Conservation (phyloP, 1,139 yeast species). For the Yamadazyma jaroonii region DNA sequence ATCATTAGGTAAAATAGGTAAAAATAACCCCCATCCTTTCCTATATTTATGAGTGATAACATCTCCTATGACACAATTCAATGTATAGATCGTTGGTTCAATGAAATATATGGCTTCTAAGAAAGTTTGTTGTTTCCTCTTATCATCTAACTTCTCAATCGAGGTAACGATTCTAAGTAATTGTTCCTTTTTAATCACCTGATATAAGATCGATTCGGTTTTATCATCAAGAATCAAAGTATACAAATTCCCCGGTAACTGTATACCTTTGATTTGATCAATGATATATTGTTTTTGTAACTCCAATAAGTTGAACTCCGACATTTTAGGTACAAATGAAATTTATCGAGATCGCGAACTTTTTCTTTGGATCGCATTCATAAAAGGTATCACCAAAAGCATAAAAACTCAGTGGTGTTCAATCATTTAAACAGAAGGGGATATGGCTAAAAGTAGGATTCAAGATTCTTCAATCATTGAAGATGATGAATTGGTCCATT, state of each 20-base stretch:
- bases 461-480: not conserved
- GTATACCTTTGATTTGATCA: conserved; percentile 32
- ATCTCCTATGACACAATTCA: conserved; percentile 44
- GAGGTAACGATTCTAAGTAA: conserved; percentile 41
- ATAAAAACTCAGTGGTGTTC: too few species aligned
- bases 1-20: conserved; percentile 29
- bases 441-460: too few species aligned
- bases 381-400: too few species aligned
- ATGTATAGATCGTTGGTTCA: conserved; percentile 35
- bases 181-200: conserved; percentile 36
- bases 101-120: conserved; percentile 43
- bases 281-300: conserved; percentile 37
- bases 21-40: conserved; percentile 37
- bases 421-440: not conserved
- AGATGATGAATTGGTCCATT: not conserved
- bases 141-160: conserved; percentile 37
- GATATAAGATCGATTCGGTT: conserved; percentile 33
- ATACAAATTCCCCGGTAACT: conserved; percentile 33
- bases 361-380: too few species aligned
- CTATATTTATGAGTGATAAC: conserved; percentile 37
- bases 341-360: too few species aligned
- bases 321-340: not conserved
- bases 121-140: conserved; percentile 34
- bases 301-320: conserved; percentile 11
- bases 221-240: conserved; percentile 38